phyloP scores from a whole-genome alignment of 345 rosid genomes.

The Orychophragmus violaceus region DNA sequence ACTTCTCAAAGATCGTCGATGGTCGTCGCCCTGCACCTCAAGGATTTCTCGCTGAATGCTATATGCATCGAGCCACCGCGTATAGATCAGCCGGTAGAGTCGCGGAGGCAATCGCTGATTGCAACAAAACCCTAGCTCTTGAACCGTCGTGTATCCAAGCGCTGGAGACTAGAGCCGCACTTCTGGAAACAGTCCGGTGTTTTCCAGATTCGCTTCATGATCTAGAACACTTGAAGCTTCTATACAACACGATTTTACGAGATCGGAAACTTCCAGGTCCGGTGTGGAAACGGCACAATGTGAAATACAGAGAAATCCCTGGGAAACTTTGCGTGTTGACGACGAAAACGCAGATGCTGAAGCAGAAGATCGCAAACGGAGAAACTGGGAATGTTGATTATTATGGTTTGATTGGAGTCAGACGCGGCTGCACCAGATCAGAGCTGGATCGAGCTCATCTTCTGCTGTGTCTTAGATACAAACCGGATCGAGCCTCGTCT shows the following conservation, averaged over 20 bases:
- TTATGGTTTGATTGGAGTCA: constrained; percentile 68
- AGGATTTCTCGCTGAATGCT: constrained; percentile 85
- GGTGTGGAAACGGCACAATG: constrained; percentile 83
- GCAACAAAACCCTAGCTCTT: constrained; percentile 83
- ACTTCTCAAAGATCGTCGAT: constrained; percentile 81
- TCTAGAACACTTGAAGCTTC: constrained; percentile 81
- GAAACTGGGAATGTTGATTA: constrained; percentile 81
- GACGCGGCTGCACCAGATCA: constrained; percentile 83
- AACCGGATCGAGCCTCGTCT: constrained; percentile 66
- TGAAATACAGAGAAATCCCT: constrained; percentile 79
- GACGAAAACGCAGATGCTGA: constrained; percentile 53
- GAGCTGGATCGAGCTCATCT: constrained; percentile 88
- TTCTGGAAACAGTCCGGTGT: constrained; percentile 75
- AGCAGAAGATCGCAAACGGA: constrained; percentile 70
- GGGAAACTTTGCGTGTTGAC: constrained; percentile 69
- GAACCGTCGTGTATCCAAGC: constrained; percentile 81
- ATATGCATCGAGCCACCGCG: constrained; percentile 76
- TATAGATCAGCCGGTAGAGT: constrained; percentile 66
- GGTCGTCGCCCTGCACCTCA: constrained; percentile 86
- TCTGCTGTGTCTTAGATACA: constrained; percentile 63
- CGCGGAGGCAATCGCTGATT: constrained; percentile 84
- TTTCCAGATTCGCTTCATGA: constrained; percentile 87
- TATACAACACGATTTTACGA: constrained; percentile 78
- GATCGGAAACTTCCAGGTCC: constrained; percentile 95
- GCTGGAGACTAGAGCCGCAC: constrained; percentile 78